A percentile compares a stretch with the other conserved stretches of the same genome.
Evolutionary conservation across 495 filamentous ascomycete genomes (phyloP).

Genomic region (Xylaria curta): DNA sequence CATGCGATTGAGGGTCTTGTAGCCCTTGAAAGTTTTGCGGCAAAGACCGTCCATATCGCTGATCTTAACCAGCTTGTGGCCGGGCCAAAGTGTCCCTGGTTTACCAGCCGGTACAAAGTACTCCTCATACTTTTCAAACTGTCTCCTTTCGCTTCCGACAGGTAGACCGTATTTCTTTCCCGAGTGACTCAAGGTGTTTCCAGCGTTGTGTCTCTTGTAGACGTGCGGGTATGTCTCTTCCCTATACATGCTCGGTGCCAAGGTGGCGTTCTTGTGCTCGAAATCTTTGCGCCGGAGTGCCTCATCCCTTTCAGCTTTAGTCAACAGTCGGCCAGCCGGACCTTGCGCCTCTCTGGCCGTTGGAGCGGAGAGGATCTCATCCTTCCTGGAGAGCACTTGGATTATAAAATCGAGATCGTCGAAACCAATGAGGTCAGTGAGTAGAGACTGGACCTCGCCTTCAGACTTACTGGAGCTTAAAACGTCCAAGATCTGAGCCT

Average conservation of each 20-base stretch:
- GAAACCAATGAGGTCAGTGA: slow-evolving; percentile 92
- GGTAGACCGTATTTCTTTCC: slow-evolving; percentile 82
- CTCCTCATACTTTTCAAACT: slow-evolving; percentile 79
- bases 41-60: slow-evolving; percentile 88
- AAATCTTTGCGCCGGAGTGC: slow-evolving; percentile 74
- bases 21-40: slow-evolving; percentile 88
- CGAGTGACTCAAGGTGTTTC: slow-evolving; percentile 77
- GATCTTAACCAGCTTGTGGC: slow-evolving; percentile 78
- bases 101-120: slow-evolving; percentile 82
- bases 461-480: slow-evolving; percentile 71
- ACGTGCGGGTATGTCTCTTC: slow-evolving; percentile 88
- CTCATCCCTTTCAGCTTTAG: slow-evolving; percentile 76
- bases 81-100: slow-evolving; percentile 72
- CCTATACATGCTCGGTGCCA: slow-evolving; percentile 67
- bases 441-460: slow-evolving; percentile 82
- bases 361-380: slow-evolving; percentile 60
- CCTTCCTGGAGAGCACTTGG: slow-evolving; percentile 76
- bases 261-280: slow-evolving; percentile 78
- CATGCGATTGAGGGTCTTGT: slow-evolving; percentile 95
- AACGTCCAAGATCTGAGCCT: slow-evolving; percentile 73
- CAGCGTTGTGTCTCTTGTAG: slow-evolving; percentile 79
- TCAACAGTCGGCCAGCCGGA: slow-evolving; percentile 68
- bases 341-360: slow-evolving; percentile 46
- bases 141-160: slow-evolving; percentile 62
- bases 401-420: slow-evolving; percentile 90